Percentiles rank a stretch among this genome's conserved stretches.
phyloP scores from a whole-genome alignment of 768 basidiomycete species.

The Calvatia gigantea region DNA sequence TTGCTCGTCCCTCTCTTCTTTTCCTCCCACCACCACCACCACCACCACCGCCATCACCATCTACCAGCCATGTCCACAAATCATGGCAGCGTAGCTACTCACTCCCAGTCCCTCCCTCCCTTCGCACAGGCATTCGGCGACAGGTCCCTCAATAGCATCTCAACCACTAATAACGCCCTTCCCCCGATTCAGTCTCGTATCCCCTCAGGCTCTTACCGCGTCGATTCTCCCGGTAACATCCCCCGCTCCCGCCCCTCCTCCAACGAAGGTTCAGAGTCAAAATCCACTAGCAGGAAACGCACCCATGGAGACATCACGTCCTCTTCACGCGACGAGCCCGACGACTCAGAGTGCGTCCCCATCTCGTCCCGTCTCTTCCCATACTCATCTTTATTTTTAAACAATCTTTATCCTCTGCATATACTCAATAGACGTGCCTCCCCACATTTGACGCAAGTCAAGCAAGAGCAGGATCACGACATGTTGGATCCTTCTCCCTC shows the following conservation, averaged over 20 bases:
- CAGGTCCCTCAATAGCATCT: slow-evolving; percentile 48
- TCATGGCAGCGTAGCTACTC: slow-evolving; percentile 39
- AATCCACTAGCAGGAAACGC: slow-evolving; percentile 39
- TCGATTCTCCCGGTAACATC: slow-evolving; percentile 25
- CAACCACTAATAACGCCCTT: slow-evolving; percentile 48
- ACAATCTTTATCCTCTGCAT: slow-evolving; percentile 6
- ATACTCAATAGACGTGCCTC: slow-evolving; percentile 34
- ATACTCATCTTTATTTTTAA: slow-evolving; percentile 6
- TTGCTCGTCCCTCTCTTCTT: slow-evolving; percentile 6
- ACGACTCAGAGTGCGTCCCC: slow-evolving; percentile 44
- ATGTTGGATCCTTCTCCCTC: slow-evolving; percentile 36
- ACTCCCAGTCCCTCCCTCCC: slow-evolving; percentile 67
- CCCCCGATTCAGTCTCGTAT: slow-evolving; percentile 60
- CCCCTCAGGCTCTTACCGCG: slow-evolving; percentile 30
- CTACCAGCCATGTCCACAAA: slow-evolving; percentile 39
- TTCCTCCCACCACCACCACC: slow-evolving; percentile 11
- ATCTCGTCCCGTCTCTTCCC: slow-evolving; percentile 17
- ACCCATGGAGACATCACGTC: slow-evolving; percentile 36
- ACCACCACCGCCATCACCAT: too few relatives aligned
- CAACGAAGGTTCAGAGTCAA: slow-evolving; percentile 25
- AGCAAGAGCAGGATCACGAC: slow-evolving; percentile 61
- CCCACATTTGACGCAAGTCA: slow-evolving; percentile 48
- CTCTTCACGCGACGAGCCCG: slow-evolving; percentile 27
- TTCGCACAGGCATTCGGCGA: slow-evolving; percentile 74
- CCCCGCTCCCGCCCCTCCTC: slow-evolving; percentile 24